phyloP scores from a whole-genome alignment of 352 stramenopile genomes.

The Elongisporangium prolatum region DNA sequence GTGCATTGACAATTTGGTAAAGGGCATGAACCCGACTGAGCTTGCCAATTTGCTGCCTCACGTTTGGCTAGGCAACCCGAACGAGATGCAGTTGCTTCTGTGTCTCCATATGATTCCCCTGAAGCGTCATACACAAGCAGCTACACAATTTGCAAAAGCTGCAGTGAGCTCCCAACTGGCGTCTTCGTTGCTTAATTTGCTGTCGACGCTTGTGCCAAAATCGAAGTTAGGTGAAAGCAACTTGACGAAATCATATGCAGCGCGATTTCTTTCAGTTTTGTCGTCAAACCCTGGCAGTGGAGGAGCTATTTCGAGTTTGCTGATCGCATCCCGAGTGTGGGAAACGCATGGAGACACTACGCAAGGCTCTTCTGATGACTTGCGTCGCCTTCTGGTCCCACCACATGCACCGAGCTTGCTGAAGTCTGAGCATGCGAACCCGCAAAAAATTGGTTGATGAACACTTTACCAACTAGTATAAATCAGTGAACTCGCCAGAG shows the following conservation, averaged over 20 bases:
- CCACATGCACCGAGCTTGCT: slow-evolving; percentile 72
- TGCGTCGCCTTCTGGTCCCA: slow-evolving; percentile 67
- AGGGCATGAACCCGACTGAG: slow-evolving; percentile 78
- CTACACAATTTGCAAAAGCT: slow-evolving; percentile 80
- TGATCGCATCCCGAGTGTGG: slow-evolving; percentile 77
- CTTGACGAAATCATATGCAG: slow-evolving; percentile 79
- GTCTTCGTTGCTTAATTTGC: slow-evolving; percentile 72
- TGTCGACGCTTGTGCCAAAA: slow-evolving; percentile 78
- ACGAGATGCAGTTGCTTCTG: slow-evolving; percentile 76
- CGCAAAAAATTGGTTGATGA: slow-evolving; percentile 74
- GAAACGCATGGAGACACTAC: slow-evolving; percentile 81
- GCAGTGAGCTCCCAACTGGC: slow-evolving; percentile 76
- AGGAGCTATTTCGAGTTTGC: slow-evolving; percentile 72
- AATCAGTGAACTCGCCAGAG: background rate
- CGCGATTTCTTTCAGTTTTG: slow-evolving; percentile 75
- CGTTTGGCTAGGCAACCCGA: slow-evolving; percentile 75
- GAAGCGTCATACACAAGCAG: slow-evolving; percentile 82
- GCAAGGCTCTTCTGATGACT: slow-evolving; percentile 72
- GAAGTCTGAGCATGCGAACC: slow-evolving; percentile 76
- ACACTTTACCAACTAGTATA: background rate
- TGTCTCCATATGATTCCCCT: slow-evolving; percentile 87
- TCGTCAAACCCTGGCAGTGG: slow-evolving; percentile 82
- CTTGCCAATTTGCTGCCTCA: slow-evolving; percentile 67
- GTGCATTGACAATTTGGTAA: slow-evolving; percentile 85
- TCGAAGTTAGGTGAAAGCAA: slow-evolving; percentile 75